Evolutionary conservation across 176 grass and related monocot species (phyloP).

Genomic region (Canna indica): DNA sequence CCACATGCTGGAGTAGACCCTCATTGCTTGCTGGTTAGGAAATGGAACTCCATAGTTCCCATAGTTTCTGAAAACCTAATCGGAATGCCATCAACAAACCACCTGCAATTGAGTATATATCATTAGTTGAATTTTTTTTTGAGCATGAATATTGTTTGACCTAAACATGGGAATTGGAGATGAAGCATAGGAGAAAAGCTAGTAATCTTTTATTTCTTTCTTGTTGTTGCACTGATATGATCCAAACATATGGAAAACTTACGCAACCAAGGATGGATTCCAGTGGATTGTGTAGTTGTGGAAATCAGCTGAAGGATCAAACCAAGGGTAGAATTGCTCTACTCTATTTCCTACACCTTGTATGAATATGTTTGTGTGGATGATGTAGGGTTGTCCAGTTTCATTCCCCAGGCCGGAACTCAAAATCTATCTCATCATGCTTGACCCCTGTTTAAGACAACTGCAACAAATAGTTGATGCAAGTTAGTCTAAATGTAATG

Average conservation of each 20-base stretch:
- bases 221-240: no score
- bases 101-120: constrained; percentile 24
- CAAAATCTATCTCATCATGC: constrained; percentile 91
- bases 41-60: constrained; percentile 36
- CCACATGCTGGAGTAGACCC: constrained; percentile 73
- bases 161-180: no score
- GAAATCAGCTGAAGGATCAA: constrained; percentile 58
- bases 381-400: constrained; percentile 59
- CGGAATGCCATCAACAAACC: constrained; percentile 40
- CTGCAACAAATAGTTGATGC: constrained; percentile 8
- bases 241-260: constrained; percentile 6
- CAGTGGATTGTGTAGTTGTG: constrained; percentile 90
- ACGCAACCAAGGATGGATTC: constrained; percentile 55
- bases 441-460: constrained; percentile 33
- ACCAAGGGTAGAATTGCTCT: constrained; percentile 80
- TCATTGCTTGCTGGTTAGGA: constrained; percentile 47
- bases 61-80: constrained; percentile 62
- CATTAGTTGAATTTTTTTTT: constrained; percentile 1
- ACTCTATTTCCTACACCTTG: constrained; percentile 45
- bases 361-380: constrained; percentile 78
- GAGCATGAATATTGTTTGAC: no score
- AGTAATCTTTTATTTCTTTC: no score
- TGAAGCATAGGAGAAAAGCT: no score
- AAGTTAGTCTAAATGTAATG: not conserved
- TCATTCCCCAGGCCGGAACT: constrained; percentile 84